Evolutionary conservation across 371 early-diverging fungal species (phyloP).

Genomic region (Umbelopsis sp.): DNA sequence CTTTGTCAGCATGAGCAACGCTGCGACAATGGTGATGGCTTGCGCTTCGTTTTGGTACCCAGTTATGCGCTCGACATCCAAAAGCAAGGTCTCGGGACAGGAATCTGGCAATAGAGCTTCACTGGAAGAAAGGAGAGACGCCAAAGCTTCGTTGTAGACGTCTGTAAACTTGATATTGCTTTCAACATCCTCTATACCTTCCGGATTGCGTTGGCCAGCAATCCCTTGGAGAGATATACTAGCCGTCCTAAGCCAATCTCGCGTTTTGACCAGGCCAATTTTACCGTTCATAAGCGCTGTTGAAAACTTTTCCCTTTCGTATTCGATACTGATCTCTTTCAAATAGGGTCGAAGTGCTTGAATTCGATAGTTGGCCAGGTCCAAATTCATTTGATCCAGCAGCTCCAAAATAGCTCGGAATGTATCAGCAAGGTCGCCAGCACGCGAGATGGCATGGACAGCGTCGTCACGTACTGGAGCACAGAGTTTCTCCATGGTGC

Average conservation of each 20-base stretch:
- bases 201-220: conserved; percentile 65
- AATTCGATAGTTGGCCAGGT: conserved; percentile 72
- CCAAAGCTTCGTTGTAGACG: conserved; percentile 68
- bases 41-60: conserved; percentile 71
- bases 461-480: conserved; percentile 76
- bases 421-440: conserved; percentile 35
- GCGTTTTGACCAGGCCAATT: conserved; percentile 54
- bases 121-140: conserved; percentile 53
- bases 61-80: conserved; percentile 67
- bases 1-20: conserved; percentile 69
- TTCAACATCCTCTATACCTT: conserved; percentile 44
- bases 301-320: conserved; percentile 71
- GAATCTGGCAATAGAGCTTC: conserved; percentile 19
- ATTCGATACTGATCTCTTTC: conserved; percentile 66
- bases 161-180: conserved; percentile 44
- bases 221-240: conserved; percentile 36
- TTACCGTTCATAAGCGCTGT: conserved; percentile 39
- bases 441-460: conserved; percentile 42
- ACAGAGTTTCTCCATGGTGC: conserved; percentile 67
- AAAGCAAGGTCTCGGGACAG: conserved; percentile 71
- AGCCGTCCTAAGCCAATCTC: conserved; percentile 58
- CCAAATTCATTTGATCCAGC: conserved; percentile 74
- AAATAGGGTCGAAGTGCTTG: conserved; percentile 67
- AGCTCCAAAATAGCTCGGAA: conserved; percentile 55
- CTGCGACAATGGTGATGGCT: conserved; percentile 66